Evolutionary conservation across 495 filamentous ascomycete genomes (phyloP).

Genomic region (Penicillium coprophilum): DNA sequence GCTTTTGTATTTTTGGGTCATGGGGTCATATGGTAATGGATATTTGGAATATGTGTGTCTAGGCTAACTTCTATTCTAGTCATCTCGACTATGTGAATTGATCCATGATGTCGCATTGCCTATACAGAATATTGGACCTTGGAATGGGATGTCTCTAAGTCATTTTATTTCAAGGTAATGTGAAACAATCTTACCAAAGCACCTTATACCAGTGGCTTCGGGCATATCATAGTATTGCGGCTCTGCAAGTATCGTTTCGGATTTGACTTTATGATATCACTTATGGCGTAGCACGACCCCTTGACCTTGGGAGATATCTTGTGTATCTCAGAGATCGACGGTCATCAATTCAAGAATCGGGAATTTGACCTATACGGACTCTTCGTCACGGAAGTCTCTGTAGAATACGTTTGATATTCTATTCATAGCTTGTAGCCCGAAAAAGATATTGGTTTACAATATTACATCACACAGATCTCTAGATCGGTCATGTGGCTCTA

Average conservation of each 20-base stretch:
- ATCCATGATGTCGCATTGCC: neutral
- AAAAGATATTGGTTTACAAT: neutral
- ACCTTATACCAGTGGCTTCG: neutral
- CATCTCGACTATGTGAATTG: neutral
- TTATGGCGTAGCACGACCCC: neutral
- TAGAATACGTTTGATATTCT: neutral
- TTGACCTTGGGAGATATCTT: neutral
- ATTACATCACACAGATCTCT: neutral
- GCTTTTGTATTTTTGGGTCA: neutral
- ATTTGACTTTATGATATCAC: neutral
- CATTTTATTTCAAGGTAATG: neutral
- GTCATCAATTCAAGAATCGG: neutral
- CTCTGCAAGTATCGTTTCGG: neutral
- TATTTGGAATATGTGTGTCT: neutral
- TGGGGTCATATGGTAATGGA: neutral
- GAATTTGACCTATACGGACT: neutral
- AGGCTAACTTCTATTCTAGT: neutral
- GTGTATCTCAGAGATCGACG: constrained; percentile 1
- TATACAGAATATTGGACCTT: neutral
- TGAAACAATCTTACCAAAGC: neutral
- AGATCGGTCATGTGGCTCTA: constrained; percentile 3
- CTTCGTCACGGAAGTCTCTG: neutral
- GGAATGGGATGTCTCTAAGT: neutral
- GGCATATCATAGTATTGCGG: neutral
- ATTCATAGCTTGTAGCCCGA: neutral